Evolutionary conservation across 352 stramenopile genomes (phyloP), one percentile per base, ranked within the genome.

Genomic region (Globisporangium nunn): DNA sequence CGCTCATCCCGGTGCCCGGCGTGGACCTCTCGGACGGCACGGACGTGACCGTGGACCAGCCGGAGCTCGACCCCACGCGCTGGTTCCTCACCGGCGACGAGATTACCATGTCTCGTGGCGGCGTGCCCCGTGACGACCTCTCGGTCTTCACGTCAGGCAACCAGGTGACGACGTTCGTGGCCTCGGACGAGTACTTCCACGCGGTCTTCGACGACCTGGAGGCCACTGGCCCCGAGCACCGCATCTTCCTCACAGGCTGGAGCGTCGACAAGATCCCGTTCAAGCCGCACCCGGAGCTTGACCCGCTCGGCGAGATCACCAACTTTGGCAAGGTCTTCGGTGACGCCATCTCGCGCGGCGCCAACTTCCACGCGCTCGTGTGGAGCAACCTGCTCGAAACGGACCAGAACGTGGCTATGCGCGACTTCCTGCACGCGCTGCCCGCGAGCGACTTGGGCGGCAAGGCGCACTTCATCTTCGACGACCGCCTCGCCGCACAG

Each of bases 61-160:
- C 78, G 6, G 29, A 72, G 11, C 62, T 87, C 23, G 66, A 78
- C 11, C 61, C 72, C 8, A 56, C 58, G 2, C 61, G 72, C 2
- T 91, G 81, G 81, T 89, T 88, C 56, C 63, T 91, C 0, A 85
- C 75, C 0, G 59, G 76, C 10, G 65, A 73, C 11, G 78, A 87
- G 58, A 77, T 91, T 60, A 64, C 62, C 7, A 63, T 43, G 0
- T 64, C 75, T 6, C 73, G 81, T 37, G 62, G 66, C 15, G 81
- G 77, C 39, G 59, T 80, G 51, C 40, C 63, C 17, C 71, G 81
- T 10, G 45, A 67, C 2, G 69, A 72, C 39, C 62, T 89, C 15
- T 54, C 70, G 0, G 50, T 78, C 12, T 85, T 65, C 56, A 68
- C 77, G 1, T 64, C 57, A 3, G 64, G 64, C 43, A 89, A 91